These are phyloP conservation scores for Candida succiphila DNA, from an alignment of 805 yeast genomes.

Conservation along the genomic window DNA sequence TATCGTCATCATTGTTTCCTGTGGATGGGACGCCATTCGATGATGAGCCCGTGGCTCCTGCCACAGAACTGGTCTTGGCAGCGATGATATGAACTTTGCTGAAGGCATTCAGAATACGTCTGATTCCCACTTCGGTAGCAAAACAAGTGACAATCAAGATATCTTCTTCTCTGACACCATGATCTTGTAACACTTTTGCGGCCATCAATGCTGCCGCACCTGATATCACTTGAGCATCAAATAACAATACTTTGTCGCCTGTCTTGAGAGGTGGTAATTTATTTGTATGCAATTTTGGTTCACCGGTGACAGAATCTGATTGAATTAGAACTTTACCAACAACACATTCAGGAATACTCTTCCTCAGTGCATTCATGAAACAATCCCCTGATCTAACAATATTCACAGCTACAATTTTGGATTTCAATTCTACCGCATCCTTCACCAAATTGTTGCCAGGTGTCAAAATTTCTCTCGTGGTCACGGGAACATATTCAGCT, in stretches of 20 bases:
- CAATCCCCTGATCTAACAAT: constrained; percentile 90
- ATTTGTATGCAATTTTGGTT: constrained; percentile 85
- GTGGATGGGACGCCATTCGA: no score
- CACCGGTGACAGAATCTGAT: constrained; percentile 83
- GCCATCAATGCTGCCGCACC: constrained; percentile 97
- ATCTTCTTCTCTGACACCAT: constrained; percentile 50
- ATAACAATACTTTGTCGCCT: constrained; percentile 44
- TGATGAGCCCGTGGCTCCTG: no score
- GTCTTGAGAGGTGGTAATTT: constrained; percentile 42
- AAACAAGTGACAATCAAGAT: constrained; percentile 63
- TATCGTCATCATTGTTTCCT: background rate
- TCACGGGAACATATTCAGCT: constrained; percentile 30
- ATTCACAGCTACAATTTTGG: constrained; percentile 60
- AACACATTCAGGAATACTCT: constrained; percentile 66
- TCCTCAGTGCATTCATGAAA: constrained; percentile 69
- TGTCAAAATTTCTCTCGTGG: constrained; percentile 21
- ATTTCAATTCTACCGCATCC: constrained; percentile 24
- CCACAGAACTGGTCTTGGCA: constrained; percentile 55
- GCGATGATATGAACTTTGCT: constrained; percentile 58
- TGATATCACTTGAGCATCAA: constrained; percentile 82
- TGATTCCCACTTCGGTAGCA: constrained; percentile 71
- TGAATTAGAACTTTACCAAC: constrained; percentile 83
- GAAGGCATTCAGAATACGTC: constrained; percentile 67
- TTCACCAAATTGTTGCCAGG: constrained; percentile 24
- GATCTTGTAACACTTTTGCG: constrained; percentile 75